Evolutionary conservation across 768 basidiomycete species (phyloP).

Genomic region (Daedaleopsis sinensis): DNA sequence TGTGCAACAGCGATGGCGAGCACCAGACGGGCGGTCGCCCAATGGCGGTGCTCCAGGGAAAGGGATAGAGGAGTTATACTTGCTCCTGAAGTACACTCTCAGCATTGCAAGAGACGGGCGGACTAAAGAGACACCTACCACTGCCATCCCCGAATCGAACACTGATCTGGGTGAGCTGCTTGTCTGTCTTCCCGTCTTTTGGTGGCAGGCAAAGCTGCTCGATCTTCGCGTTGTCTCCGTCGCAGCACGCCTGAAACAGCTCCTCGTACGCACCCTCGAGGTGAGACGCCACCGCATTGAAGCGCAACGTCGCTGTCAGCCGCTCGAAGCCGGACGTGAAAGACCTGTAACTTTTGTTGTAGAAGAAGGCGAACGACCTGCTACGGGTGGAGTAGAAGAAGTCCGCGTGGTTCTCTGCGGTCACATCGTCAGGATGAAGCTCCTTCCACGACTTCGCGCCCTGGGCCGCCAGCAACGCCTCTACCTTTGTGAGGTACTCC

Average conservation of each 20-base stretch:
- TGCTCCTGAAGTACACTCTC: constrained; percentile 15
- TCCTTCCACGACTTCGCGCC: constrained; percentile 49
- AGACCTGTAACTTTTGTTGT: too few relatives aligned
- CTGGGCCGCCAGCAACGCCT: constrained; percentile 35
- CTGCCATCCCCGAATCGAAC: constrained; percentile 33
- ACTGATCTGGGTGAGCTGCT: constrained; percentile 46
- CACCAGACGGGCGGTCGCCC: constrained; percentile 63
- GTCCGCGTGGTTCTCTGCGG: background rate
- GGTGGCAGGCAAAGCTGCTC: constrained; percentile 54
- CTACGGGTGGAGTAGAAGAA: background rate
- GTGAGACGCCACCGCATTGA: background rate
- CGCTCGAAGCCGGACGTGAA: background rate
- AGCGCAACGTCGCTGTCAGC: background rate
- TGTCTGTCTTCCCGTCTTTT: constrained; percentile 28
- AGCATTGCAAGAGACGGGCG: background rate
- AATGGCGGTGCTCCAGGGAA: constrained; percentile 51
- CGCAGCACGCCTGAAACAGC: constrained; percentile 58
- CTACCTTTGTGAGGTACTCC: constrained; percentile 36
- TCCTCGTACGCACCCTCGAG: constrained; percentile 46
- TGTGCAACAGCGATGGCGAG: constrained; percentile 59
- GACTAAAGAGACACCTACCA: constrained; percentile 12
- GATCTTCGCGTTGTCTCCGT: constrained; percentile 53
- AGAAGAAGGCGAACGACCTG: background rate
- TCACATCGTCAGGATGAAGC: constrained; percentile 35
- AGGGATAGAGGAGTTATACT: constrained; percentile 54